These are phyloP conservation scores for Pisolithus thermaeus DNA, from an alignment of 1,284 basidiomycete species.

Conservation along the genomic window DNA sequence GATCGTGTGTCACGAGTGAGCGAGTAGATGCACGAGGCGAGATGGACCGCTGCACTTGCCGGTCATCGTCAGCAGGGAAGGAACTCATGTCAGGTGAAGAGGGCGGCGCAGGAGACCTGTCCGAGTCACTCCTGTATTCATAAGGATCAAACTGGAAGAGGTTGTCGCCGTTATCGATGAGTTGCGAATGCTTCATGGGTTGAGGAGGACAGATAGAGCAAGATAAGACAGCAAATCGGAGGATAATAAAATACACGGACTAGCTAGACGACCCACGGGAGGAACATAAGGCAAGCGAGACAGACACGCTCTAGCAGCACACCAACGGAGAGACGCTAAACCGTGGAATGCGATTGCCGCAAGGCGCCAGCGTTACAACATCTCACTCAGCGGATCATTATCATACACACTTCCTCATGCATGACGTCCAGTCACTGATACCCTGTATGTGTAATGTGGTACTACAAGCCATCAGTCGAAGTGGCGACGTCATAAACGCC, in stretches of 20 bases:
- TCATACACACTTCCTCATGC: no score
- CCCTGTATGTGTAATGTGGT: no score
- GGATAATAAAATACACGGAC: constrained; percentile 1
- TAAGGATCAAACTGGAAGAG: constrained; percentile 49
- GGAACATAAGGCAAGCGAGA: not conserved
- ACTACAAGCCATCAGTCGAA: no score
- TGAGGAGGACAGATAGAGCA: constrained; percentile 11
- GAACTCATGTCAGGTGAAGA: not conserved
- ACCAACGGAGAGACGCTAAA: not conserved
- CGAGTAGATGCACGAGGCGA: constrained; percentile 6
- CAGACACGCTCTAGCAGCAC: no score
- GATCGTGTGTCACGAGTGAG: constrained; percentile 10
- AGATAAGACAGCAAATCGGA: constrained; percentile 4
- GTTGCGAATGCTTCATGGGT: constrained; percentile 38
- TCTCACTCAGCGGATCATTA: no score
- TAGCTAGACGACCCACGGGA: not conserved
- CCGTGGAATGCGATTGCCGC: not conserved
- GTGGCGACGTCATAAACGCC: no score
- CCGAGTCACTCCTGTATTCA: constrained; percentile 23
- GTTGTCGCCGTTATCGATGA: constrained; percentile 51
- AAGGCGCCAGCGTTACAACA: no score
- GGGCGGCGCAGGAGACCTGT: constrained; percentile 4
- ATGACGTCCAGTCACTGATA: no score
- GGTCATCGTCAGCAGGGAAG: not conserved
- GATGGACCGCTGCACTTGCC: constrained; percentile 5